phyloP scores from a whole-genome alignment of 345 rosid genomes.

The Salix caprea region DNA sequence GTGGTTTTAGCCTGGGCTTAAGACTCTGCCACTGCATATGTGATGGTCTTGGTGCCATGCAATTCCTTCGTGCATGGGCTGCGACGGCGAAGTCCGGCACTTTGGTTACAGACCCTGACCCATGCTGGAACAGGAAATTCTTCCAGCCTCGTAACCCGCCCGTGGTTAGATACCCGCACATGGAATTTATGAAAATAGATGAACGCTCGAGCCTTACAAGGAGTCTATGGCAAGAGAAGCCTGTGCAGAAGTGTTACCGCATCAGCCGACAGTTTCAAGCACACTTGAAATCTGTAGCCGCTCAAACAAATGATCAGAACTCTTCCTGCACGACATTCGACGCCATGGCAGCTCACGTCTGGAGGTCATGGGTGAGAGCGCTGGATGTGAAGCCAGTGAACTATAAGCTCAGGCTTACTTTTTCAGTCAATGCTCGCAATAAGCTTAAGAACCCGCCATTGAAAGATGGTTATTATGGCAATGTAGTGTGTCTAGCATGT shows the following conservation, averaged over 20 bases:
- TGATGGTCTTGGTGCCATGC: slow-evolving; percentile 94
- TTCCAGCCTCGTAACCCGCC: slow-evolving; percentile 74
- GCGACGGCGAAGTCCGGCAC: slow-evolving; percentile 55
- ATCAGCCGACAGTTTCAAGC: slow-evolving; percentile 63
- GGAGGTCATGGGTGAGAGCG: slow-evolving; percentile 94
- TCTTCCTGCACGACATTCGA: slow-evolving; percentile 63
- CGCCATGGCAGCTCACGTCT: slow-evolving; percentile 84
- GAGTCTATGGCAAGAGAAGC: slow-evolving; percentile 64
- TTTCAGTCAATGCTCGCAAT: slow-evolving; percentile 72
- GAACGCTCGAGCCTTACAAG: slow-evolving; percentile 64
- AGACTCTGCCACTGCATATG: slow-evolving; percentile 89
- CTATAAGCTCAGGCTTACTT: slow-evolving; percentile 71
- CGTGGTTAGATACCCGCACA: slow-evolving; percentile 47
- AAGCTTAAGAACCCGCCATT: slow-evolving; percentile 56
- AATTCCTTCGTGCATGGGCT: slow-evolving; percentile 77
- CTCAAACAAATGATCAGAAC: slow-evolving; percentile 37
- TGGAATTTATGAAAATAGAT: slow-evolving; percentile 64
- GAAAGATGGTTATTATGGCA: slow-evolving; percentile 73
- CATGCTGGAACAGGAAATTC: slow-evolving; percentile 71
- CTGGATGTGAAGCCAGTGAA: slow-evolving; percentile 66
- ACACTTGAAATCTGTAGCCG: slow-evolving; percentile 45
- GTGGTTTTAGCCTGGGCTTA: slow-evolving; percentile 78
- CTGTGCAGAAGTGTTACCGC: slow-evolving; percentile 65
- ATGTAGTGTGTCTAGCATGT: slow-evolving; percentile 76
- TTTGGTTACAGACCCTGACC: slow-evolving; percentile 49